A percentile compares a stretch with the other conserved stretches of the same genome.
Conservation (phyloP, 2,329 filamentous ascomycete species). For the Clarireedia hainanense region DNA sequence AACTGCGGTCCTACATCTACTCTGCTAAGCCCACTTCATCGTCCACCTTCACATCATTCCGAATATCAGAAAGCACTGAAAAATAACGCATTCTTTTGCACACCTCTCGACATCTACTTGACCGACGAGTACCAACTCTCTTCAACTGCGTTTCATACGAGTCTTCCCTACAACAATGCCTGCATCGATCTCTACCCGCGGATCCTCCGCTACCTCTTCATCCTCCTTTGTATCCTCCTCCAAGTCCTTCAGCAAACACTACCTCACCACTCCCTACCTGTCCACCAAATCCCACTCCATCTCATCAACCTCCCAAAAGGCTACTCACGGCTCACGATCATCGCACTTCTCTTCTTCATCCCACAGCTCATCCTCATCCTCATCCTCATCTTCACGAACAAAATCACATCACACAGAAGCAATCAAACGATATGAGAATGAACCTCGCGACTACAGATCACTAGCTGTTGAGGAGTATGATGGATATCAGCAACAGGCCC, state of each 20-base stretch:
- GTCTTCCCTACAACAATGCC: no score
- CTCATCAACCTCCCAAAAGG: constrained; percentile 1
- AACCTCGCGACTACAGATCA: constrained; percentile 15
- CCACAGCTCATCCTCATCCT: background rate
- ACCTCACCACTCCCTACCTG: background rate
- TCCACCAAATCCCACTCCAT: background rate
- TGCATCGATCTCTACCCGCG: no score
- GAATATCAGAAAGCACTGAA: no score
- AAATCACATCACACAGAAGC: background rate
- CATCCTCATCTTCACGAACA: background rate
- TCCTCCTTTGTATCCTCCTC: background rate
- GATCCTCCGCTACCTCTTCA: no score
- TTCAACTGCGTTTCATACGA: no score
- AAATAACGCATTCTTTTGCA: no score
- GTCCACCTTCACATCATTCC: no score
- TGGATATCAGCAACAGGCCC: constrained; percentile 12
- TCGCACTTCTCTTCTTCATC: background rate
- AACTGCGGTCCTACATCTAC: no score
- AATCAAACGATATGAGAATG: constrained; percentile 2
- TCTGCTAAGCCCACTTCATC: no score
- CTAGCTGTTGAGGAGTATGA: constrained; percentile 17
- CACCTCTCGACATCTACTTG: no score
- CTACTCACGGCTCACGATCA: background rate
- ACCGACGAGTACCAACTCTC: no score
- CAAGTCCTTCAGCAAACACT: background rate